A percentile compares a stretch with the other conserved stretches of the same genome.
These are phyloP conservation scores for Colletotrichum destructivum DNA, from an alignment of 2,329 filamentous ascomycete genomes.

Conservation along the genomic window DNA sequence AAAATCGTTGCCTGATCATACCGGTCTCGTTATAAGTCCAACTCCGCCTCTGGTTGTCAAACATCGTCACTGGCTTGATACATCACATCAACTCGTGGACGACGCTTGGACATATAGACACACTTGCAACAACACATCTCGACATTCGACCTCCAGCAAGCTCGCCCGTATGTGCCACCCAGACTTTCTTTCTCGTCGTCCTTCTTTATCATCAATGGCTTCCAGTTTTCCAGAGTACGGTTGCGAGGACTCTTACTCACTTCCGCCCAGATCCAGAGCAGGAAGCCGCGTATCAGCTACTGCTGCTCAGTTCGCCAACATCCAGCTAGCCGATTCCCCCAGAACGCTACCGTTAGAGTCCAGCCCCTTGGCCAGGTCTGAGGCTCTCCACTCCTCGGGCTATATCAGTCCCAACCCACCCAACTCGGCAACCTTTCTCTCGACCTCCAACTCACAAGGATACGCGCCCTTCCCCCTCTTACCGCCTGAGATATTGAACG, in stretches of 20 bases:
- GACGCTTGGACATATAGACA: conserved; percentile 33
- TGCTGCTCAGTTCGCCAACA: conserved; percentile 47
- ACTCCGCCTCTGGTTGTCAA: conserved; percentile 17
- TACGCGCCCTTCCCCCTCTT: conserved; percentile 49
- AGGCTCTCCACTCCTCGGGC: conserved; percentile 45
- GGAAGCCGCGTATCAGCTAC: conserved; percentile 51
- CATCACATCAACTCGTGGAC: conserved; percentile 22
- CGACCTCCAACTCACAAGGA: conserved; percentile 45
- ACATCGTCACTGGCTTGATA: conserved; percentile 38
- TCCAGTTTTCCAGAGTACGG: conserved; percentile 46
- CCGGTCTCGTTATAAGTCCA: conserved; percentile 40
- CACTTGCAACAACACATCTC: conserved; percentile 23
- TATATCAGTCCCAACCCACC: conserved; percentile 49
- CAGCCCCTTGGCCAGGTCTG: conserved; percentile 46
- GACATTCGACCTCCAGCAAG: conserved; percentile 19
- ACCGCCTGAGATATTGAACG: conserved; percentile 48
- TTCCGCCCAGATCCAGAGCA: conserved; percentile 52
- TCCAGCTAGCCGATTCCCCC: conserved; percentile 48
- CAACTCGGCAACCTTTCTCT: conserved; percentile 46
- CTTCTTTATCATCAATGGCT: conserved; percentile 49
- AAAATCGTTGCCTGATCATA: conserved; percentile 35
- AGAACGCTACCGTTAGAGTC: conserved; percentile 44
- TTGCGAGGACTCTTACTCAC: conserved; percentile 54
- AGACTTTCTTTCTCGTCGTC: conserved; percentile 46
- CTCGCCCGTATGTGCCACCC: conserved; percentile 48